Base-by-base conservation (phyloP, 371 early-diverging fungal species). In the Gilbertella persicaria region DNA sequence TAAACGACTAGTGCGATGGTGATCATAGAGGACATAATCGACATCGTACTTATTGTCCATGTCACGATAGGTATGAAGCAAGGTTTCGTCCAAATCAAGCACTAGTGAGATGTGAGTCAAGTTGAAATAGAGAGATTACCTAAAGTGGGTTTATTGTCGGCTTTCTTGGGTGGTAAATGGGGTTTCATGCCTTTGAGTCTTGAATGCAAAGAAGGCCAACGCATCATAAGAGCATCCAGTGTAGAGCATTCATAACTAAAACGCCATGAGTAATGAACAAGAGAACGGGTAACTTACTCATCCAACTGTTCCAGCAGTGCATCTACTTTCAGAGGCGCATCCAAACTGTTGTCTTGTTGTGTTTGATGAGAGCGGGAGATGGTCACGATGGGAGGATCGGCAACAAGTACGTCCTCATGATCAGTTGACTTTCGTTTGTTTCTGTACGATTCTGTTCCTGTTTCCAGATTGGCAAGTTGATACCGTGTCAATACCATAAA, bases 191-290 rank as follows among this genome's bases (percentile, higher is more conserved):
- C 70, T 54, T 72, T 71, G 13, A 75, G 45, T 37, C 76, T 50
- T 4, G 67, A 63, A 58, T 62, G 64, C 54, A 75, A 57, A 6
- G 76, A 75, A 2, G 76, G 76, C 76, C 76, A 75, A 36, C 72
- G 64, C 25, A 64, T 69, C 64, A 69, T 69, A 36, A 75, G 53
- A n/a, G 69, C 67, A 48, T 71, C 72, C 17, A 75, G 33, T 2
- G 67, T 71, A 7, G 75, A 71, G 29, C 75, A 75, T 58, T 75
- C 75, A 33, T 56, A 60, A 36, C 75, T 75, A 50, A 28, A 28
- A 28, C 28, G 28, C 9, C 28, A 28, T 5, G 28, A 28, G 9
- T 28, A 28, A 9, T 5, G 9, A 28, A 28, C 28, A 28, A 28
- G 28, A 28, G 9, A 4, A 28, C 4, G 28, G 28, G 28, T 28